Conservation (phyloP, 2,329 filamentous ascomycete genomes). For the Thyridium curvatum region DNA sequence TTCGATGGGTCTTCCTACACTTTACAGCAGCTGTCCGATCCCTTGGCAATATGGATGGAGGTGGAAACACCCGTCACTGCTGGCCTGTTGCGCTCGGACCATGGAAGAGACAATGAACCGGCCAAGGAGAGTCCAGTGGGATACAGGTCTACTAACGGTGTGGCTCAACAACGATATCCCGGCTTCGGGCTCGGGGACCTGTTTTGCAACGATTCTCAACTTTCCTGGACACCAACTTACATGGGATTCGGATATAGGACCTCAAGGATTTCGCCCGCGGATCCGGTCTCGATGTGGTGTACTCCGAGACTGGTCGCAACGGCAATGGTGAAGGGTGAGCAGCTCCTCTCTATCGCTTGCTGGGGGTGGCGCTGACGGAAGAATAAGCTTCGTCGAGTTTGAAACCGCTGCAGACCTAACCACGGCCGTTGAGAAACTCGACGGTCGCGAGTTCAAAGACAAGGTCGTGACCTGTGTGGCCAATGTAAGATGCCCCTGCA, state of each 20-base stretch:
- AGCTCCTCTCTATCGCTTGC: neutral
- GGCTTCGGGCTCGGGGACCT: too few species aligned
- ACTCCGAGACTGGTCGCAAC: constrained; percentile 91
- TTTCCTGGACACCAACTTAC: constrained; percentile 63
- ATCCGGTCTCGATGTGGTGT: constrained; percentile 95
- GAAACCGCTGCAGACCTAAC: constrained; percentile 87
- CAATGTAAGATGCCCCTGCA: constrained; percentile 58
- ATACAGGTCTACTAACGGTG: too few species aligned
- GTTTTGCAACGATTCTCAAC: constrained; percentile 4
- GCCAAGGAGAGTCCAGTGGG: constrained; percentile 8
- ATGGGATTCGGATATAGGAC: constrained; percentile 79
- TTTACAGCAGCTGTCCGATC: constrained; percentile 4
- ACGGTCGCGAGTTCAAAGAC: constrained; percentile 89
- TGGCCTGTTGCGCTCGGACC: too few species aligned
- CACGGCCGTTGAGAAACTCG: constrained; percentile 89
- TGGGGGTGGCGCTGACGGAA: neutral
- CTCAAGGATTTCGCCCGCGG: constrained; percentile 99
- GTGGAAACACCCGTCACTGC: too few species aligned
- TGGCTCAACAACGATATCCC: too few species aligned
- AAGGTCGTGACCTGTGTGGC: constrained; percentile 77
- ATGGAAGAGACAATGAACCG: constrained; percentile 11
- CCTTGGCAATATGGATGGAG: constrained; percentile 13
- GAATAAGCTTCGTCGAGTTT: constrained; percentile 85
- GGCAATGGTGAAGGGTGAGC: constrained; percentile 86
- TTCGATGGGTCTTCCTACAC: constrained; percentile 26